Evolutionary conservation across 805 yeast species (phyloP).

Genomic region (Myxozyma mucilagina): DNA sequence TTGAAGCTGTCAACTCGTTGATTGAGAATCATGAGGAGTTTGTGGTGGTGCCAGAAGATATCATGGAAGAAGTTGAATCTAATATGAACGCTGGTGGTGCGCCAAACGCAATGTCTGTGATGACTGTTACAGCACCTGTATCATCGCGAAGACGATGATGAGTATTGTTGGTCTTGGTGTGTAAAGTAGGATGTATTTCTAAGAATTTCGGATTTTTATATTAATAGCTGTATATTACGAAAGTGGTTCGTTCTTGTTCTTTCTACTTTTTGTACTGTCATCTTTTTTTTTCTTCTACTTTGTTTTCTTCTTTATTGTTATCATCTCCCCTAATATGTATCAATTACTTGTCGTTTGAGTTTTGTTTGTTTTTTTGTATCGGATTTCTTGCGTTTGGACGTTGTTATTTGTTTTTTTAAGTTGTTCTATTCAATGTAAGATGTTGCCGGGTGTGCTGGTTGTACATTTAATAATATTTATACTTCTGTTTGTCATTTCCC

Average conservation of each 20-base stretch:
- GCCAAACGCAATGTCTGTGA: neutral
- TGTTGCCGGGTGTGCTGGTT: neutral
- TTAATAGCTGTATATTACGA: neutral
- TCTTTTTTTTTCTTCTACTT: neutral
- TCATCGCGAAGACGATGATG: neutral
- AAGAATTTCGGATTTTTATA: neutral
- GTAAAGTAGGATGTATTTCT: neutral
- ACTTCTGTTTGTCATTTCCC: no score
- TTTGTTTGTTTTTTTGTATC: neutral
- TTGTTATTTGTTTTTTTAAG: neutral
- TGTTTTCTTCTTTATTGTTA: neutral
- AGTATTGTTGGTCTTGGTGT: neutral
- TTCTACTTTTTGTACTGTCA: conserved; percentile 3
- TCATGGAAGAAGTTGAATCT: conserved; percentile 36
- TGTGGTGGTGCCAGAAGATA: conserved; percentile 69
- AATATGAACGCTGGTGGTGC: neutral
- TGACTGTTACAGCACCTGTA: neutral
- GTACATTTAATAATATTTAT: no score
- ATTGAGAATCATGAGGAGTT: conserved; percentile 80
- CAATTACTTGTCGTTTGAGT: neutral
- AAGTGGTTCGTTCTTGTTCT: neutral
- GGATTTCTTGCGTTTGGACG: neutral
- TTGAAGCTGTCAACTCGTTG: conserved; percentile 82
- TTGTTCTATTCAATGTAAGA: neutral
- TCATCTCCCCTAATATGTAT: neutral